phyloP scores from a whole-genome alignment of 768 basidiomycete genomes.

The Hortiboletus campestris region DNA sequence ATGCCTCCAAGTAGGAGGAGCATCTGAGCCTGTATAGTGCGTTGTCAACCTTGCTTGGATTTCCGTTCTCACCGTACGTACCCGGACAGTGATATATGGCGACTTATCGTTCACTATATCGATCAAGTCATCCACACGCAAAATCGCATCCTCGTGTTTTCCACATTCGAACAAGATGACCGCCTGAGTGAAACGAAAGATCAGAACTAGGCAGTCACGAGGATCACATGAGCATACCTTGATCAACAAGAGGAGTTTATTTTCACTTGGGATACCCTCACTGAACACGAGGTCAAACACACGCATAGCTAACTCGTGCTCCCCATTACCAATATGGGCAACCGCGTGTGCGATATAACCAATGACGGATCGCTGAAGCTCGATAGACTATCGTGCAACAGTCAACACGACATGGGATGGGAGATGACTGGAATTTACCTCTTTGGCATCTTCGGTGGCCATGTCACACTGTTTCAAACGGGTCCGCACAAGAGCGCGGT shows the following conservation, averaged over 20 bases:
- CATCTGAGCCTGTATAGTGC: not conserved
- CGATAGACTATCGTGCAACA: not conserved
- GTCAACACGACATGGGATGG: not conserved
- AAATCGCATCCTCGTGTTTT: not conserved
- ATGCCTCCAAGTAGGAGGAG: not conserved
- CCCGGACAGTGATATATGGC: not conserved
- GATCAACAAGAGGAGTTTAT: slow-evolving; percentile 4
- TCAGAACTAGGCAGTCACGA: not conserved
- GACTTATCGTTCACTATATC: not conserved
- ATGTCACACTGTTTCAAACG: not conserved
- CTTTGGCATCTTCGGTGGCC: slow-evolving; percentile 4
- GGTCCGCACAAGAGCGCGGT: not conserved
- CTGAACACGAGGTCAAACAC: slow-evolving; percentile 6
- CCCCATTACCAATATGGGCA: too few species aligned
- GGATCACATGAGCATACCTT: not conserved
- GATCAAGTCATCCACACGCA: not conserved
- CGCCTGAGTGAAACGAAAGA: not conserved
- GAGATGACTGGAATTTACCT: not conserved
- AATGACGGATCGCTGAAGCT: slow-evolving; percentile 1
- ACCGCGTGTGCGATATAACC: too few species aligned
- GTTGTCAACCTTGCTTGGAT: not conserved
- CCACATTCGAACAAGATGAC: not conserved
- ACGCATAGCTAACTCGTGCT: too few species aligned
- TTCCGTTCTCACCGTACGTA: not conserved
- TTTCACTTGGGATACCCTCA: not conserved